These are phyloP conservation scores for Chytriomyces hyalinus DNA, from an alignment of 192 early-diverging fungal genomes.

Conservation along the genomic window DNA sequence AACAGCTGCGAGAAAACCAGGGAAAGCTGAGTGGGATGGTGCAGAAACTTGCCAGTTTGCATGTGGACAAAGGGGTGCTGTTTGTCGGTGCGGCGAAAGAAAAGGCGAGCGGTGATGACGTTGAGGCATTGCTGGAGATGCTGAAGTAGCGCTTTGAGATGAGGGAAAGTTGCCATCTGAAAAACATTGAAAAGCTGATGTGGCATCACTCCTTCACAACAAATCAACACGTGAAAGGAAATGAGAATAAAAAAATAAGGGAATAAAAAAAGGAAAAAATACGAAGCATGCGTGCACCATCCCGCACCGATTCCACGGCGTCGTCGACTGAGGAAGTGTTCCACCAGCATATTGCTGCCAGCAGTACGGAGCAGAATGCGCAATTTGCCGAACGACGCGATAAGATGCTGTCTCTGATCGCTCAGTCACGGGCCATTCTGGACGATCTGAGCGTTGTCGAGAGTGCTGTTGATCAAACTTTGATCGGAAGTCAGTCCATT, in stretches of 20 bases:
- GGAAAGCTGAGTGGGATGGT: neutral
- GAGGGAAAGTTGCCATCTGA: too few species aligned
- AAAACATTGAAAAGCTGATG: too few species aligned
- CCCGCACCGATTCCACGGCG: neutral
- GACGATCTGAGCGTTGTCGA: conserved; percentile 76
- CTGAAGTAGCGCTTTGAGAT: too few species aligned
- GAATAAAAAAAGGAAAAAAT: too few species aligned
- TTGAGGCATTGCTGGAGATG: too few species aligned
- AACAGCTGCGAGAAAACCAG: neutral
- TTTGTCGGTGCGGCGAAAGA: too few species aligned
- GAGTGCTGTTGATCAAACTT: conserved; percentile 43
- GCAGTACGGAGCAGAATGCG: conserved; percentile 22
- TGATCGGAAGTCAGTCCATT: conserved; percentile 2
- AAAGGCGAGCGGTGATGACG: too few species aligned
- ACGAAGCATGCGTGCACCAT: neutral
- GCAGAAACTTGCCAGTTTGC: neutral
- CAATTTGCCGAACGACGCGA: conserved; percentile 78
- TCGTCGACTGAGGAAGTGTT: neutral
- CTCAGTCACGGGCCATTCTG: conserved; percentile 66
- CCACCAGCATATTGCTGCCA: neutral
- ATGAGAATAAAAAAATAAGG: too few species aligned
- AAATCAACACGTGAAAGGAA: too few species aligned
- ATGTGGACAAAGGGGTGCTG: neutral
- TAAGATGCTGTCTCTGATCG: conserved; percentile 71
- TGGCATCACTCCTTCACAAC: too few species aligned